Evolutionary conservation across 164 flowering plant species (phyloP), one percentile per base, ranked within the genome.

Genomic region (Aristolochia fimbriata): DNA sequence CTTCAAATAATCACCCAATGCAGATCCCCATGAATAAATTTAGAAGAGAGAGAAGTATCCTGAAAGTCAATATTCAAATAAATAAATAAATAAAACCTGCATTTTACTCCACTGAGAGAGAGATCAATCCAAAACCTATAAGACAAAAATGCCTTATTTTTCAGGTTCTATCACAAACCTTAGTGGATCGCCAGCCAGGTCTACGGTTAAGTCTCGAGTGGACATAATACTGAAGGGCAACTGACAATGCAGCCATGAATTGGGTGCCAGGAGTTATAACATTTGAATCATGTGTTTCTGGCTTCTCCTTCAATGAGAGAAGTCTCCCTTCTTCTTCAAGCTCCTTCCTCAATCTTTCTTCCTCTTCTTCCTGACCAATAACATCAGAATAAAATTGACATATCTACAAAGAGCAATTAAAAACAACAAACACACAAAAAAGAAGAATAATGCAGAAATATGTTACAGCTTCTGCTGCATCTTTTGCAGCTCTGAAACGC

Each of bases 211-310:
- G 69, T 67, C 96, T 83, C 47, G 64, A 58, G 60, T 93, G 97
- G 60, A 85, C 78, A 61, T 82, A 83, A 72, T 90, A 93, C 55
- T 93, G 99, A 75, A 93, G 96, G 15, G 97, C 99, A 37, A 78
- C 78, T 4, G 99, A 93, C 6, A 93, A 80, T 57, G 76, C 83
- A 37, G 78, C 80, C 99, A 93, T 93, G 71, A 93, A 93, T 64
- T 69, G 78, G 57, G 99, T 93, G n/a, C 99, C 99, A 22, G 99
- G 99, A 65, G 99, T 93, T 47, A 93, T 93, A 60, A 93, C 93
- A 82, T 93, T 93, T 49, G 95, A 88, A 62, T 93, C 99, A 48
- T 71, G 80, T 59, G 99, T 88, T 74, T 93, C 97, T 20, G 80
- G 73, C 76, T 83, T 88, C 68, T 81, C 92, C 61, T 68, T 85